Evolutionary conservation across 441 rosid species (phyloP), one percentile per base, ranked within the genome.

Genomic region (Omphalea diandra): DNA sequence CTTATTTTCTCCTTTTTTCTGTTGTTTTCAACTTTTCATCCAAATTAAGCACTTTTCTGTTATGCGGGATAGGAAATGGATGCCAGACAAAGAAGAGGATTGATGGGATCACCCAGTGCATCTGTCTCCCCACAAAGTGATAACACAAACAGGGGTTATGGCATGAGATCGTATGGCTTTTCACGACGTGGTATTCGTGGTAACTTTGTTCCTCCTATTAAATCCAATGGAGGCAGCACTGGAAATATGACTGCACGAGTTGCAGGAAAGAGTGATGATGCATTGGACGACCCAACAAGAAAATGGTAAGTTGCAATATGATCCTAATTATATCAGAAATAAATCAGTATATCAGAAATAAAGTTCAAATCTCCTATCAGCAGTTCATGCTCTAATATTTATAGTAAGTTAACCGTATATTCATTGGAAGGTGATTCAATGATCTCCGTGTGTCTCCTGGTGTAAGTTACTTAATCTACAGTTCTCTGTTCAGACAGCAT

Each of bases 131-230:
- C 89, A 3, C 91, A 85, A 74, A 76, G 77, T 80, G 94, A 91
- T 57, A 67, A 59, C 80, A 79, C 72, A 63, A 71, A 70, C 78
- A 85, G 83, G 82, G 86, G 87, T 44, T 86, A 83, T 76, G 88
- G 93, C 68, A 76, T 70, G 50, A 88, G 88, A 75, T 75, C 91
- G 0, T 76, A 88, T 60, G 92, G 98, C 58, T 67, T 77, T 76
- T 67, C 80, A 73, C 85, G 96, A 67, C 89, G 91, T 55, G 97
- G 96, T 54, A 67, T 79, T 72, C 90, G 92, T 62, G 93, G 97
- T 53, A 90, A 81, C 81, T 95, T 95, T 80, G 83, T 95, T 71
- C 97, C 99, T 59, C 97, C 97, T 20, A 86, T 92, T 80, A 92
- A 70, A 85, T 79, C 93, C 22, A 87, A 87, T 73, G 90, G 91